Evolutionary conservation across 306 rosid species (phyloP), one percentile per base, ranked within the genome.

Genomic region (Hippophae tibetana): DNA sequence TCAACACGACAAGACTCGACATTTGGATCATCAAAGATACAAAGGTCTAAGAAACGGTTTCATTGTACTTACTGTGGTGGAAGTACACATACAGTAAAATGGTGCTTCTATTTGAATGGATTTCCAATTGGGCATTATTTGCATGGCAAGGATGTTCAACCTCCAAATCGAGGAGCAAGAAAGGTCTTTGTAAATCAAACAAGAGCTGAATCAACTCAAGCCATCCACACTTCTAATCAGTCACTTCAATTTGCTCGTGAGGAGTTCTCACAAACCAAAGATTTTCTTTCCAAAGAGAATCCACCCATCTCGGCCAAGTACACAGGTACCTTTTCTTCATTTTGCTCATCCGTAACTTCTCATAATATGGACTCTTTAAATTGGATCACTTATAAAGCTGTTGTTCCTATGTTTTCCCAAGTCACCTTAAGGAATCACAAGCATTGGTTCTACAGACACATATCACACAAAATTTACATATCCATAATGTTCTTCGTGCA

Each of bases 221-320:
- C 23, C 23, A 18, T 18, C 23, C 23, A 18, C 23, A 18, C 23
- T 18, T 45, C 5, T 51, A 14, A 51, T 51, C 55, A 51, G 3
- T 14, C 13, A 9, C 23, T 51, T 11, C 55, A 51, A 51, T 51
- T 51, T 14, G 13, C 55, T 11, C 55, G 13, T 51, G 55, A 51
- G n/a, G 55, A 51, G 55, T 51, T 51, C 23, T 51, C 55, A 10
- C 55, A 51, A 51, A 51, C n/a, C n/a, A 51, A 51, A 13, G 55
- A 11, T 10, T 51, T 51, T 51, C 6, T 51, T 2, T 14, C 7
- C 10, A 51, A 51, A 6, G 55, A 13, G 1, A 51, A 51, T 9
- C 6, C 5, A 11, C 6, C 55, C n/a, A 11, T 13, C 23, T 51
- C 3, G n/a, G 55, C n/a, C n/a, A 51, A 51, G 7, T 51, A 51